Evolutionary conservation across 768 basidiomycete genomes (phyloP), one percentile per base, ranked within the genome.

Genomic region (Rhizopogon vulgaris): DNA sequence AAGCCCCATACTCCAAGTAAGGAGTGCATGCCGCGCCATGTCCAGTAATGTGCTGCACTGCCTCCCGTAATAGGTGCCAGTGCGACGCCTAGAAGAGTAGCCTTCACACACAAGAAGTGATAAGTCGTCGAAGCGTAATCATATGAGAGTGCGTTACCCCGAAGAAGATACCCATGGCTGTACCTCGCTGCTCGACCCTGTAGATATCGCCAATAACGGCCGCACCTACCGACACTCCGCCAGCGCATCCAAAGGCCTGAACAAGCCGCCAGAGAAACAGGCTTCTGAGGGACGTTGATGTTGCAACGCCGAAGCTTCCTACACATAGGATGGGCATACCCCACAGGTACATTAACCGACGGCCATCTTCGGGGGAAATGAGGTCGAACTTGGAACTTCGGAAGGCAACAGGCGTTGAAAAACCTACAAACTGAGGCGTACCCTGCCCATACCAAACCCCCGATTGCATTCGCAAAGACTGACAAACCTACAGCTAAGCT

Each of bases 171-270:
- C 71, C 72, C 52, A 73, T 65, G 1, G 70, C 71, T 11, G 63
- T 61, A 0, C 76, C 76, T 18, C 80, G 65, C 54, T 83, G 77
- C 48, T 83, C 82, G 2, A 83, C 59, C 43, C 67, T 72, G 61
- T 82, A 84, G 2, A 85, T 79, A 56, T 84, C 81, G 0, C 78
- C 78, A 40, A 83, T 78, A 6, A 80, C 77, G 2, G 74, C 82
- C 1, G 74, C 72, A 25, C 73, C 85, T 52, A 75, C 76, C 30
- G 73, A 78, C 63, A 74, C 60, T 4, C 71, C 83, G 24, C 77
- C 74, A 1, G 80, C 78, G 2, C 77, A 69, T 15, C 84, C 85
- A 30, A 81, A 68, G 0, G 81, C 79, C 60, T 87, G 84, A 0
- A 86, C 51, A 38, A 83, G 73, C 7, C 85, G 71, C 66, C 78